These are phyloP conservation scores for Halenospora varia DNA, from an alignment of 495 filamentous ascomycete genomes.

Conservation along the genomic window DNA sequence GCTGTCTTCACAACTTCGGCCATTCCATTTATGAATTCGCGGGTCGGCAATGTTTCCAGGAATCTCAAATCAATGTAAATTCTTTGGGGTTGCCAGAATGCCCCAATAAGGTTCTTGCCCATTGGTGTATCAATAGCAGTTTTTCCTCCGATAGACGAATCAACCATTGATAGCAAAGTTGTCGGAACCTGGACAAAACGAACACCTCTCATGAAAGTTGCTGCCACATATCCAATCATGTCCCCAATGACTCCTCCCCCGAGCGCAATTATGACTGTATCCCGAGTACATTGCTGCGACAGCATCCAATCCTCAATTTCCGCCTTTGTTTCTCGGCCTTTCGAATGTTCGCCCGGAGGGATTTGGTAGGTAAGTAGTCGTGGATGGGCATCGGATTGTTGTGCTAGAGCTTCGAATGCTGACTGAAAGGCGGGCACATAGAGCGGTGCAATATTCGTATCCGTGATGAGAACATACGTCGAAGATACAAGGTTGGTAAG, in stretches of 20 bases:
- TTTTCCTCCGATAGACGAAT: slow-evolving; percentile 97
- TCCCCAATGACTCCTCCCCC: slow-evolving; percentile 98
- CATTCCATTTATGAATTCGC: slow-evolving; percentile 99
- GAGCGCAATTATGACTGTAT: slow-evolving; percentile 90
- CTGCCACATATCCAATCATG: slow-evolving; percentile 93
- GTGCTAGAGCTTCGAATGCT: slow-evolving; percentile 58
- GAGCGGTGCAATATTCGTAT: slow-evolving; percentile 80
- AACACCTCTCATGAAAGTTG: slow-evolving; percentile 97
- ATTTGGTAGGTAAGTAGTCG: slow-evolving; percentile 84
- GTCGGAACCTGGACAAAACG: slow-evolving; percentile 96
- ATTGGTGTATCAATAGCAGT: slow-evolving; percentile 96
- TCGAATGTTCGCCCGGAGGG: slow-evolving; percentile 88
- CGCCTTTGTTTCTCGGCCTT: slow-evolving; percentile 87
- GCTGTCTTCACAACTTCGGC: slow-evolving; percentile 98
- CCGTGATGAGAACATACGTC: slow-evolving; percentile 94
- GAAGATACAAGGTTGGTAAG: slow-evolving; percentile 72
- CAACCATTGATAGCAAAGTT: slow-evolving; percentile 93
- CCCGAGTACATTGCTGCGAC: slow-evolving; percentile 82
- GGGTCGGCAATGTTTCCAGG: slow-evolving; percentile 81
- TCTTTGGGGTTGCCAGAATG: slow-evolving; percentile 92
- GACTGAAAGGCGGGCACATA: slow-evolving; percentile 77
- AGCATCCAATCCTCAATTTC: slow-evolving; percentile 98
- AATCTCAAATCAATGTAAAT: slow-evolving; percentile 95
- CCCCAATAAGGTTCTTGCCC: slow-evolving; percentile 93
- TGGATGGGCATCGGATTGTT: slow-evolving; percentile 44